These are phyloP conservation scores for Pestalotiopsis sp. DNA, from an alignment of 2,329 filamentous ascomycete species.

Conservation along the genomic window DNA sequence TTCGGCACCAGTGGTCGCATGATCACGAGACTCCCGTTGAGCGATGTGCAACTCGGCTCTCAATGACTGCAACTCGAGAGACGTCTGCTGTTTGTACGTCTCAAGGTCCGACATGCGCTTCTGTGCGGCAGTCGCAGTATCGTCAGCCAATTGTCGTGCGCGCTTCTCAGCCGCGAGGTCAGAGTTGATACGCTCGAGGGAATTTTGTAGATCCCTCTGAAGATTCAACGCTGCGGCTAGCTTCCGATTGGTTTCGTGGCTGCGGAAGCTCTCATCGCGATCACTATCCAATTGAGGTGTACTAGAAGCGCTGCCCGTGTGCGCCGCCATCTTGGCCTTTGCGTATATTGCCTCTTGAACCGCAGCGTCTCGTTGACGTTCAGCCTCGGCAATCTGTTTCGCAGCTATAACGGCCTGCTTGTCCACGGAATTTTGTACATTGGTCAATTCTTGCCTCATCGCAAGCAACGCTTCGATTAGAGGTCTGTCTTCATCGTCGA, in stretches of 20 bases:
- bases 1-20: constrained; percentile 77
- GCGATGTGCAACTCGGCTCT: constrained; percentile 82
- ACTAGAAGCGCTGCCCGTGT: constrained; percentile 63
- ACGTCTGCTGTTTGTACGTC: constrained; percentile 78
- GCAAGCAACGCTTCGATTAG: constrained; percentile 88
- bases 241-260: constrained; percentile 77
- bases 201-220: constrained; percentile 80
- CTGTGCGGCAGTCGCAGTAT: constrained; percentile 81
- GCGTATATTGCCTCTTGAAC: constrained; percentile 94
- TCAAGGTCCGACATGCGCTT: constrained; percentile 84
- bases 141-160: constrained; percentile 83
- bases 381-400: constrained; percentile 88
- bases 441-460: constrained; percentile 87
- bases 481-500: constrained; percentile 90
- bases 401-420: constrained; percentile 84
- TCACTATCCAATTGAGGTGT: constrained; percentile 62
- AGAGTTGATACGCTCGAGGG: constrained; percentile 66
- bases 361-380: constrained; percentile 93
- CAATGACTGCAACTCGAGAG: constrained; percentile 82
- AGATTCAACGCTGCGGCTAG: constrained; percentile 79
- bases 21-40: constrained; percentile 78
- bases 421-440: constrained; percentile 88
- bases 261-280: constrained; percentile 62
- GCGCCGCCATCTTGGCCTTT: constrained; percentile 87
- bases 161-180: constrained; percentile 83